Base-by-base conservation (phyloP, 768 basidiomycete species). In the Rhodotorula babjevae region DNA sequence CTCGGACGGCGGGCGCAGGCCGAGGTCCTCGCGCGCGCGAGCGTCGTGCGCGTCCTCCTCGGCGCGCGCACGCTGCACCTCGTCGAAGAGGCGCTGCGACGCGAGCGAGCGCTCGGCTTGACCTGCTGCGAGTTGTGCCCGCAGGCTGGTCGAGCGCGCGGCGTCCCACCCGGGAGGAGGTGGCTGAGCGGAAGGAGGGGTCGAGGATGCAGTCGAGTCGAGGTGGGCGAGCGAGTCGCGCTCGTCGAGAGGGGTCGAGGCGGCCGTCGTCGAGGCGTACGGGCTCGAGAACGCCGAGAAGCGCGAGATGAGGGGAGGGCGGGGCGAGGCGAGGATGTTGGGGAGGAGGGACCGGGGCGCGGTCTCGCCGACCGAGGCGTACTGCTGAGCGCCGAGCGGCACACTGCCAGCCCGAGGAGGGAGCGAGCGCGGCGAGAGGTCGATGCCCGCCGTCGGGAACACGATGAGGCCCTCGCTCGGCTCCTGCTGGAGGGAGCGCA, bases 241-340 rank as follows among this genome's bases (percentile, higher is more conserved):
- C 58, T 36, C 23, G 5, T 18, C 36, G 23, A 5, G 33, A 23
- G 33, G 36, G 9, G 23, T n/a, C n/a, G 62, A 52, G 10, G n/a
- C 16, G 4, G 23, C 46, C 21, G 55, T 25, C 11, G 69, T 25
- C 11, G 69, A 66, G 25, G 47, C 16, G 27, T 27, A n/a, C 33
- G 47, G 18, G 33, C 33, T 15, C 1, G 69, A 71, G 46, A 71
- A 63, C 9, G 70, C 70, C 3, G 70, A 71, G 56, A 67, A 71
- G 18, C 49, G 59, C 23, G 70, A 71, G 21, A 63, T 46, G 65
- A 71, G 70, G 0, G 29, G 14, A 0, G 70, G 70, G 15, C 65
- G 70, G 0, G 47, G 27, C 19, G 33, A 56, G 25, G 53, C 31
- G 18, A 52, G 3, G 25, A 27, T 52, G 25, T 4, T 23, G 8